phyloP scores from a whole-genome alignment of 2,329 filamentous ascomycete species.

The Fusarium sacchari region DNA sequence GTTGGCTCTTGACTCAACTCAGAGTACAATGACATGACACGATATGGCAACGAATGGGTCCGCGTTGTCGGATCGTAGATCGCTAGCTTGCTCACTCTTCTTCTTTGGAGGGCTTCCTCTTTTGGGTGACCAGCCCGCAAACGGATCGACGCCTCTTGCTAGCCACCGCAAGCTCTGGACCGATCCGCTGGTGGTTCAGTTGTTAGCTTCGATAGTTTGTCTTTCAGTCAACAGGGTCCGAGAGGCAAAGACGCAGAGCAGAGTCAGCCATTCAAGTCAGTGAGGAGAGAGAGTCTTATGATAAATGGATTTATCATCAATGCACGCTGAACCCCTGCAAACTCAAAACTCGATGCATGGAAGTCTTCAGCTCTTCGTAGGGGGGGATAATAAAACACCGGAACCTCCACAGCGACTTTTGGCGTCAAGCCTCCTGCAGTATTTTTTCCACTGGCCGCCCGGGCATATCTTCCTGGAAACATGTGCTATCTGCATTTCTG shows the following conservation, averaged over 20 bases:
- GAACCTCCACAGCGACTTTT: neutral
- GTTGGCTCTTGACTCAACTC: neutral
- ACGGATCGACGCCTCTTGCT: constrained; percentile 22
- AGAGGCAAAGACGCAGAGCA: constrained; percentile 2
- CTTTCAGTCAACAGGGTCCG: constrained; percentile 19
- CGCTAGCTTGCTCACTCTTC: neutral
- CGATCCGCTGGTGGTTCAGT: constrained; percentile 15
- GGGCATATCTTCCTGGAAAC: neutral
- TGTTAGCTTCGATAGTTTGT: constrained; percentile 40
- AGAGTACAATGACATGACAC: neutral
- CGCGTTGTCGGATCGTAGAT: constrained; percentile 21
- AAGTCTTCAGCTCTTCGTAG: neutral
- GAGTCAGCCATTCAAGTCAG: neutral
- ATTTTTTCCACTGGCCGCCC: neutral
- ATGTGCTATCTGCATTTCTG: neutral
- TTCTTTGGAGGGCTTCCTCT: constrained; percentile 2
- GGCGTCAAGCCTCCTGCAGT: neutral
- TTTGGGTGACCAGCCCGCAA: constrained; percentile 12
- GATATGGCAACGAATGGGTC: neutral
- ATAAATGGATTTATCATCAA: neutral
- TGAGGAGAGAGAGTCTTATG: neutral
- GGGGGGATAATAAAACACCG: neutral
- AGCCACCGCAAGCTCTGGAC: constrained; percentile 35
- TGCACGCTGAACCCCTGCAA: neutral
- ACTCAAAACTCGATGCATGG: neutral